Base-by-base conservation (phyloP, 345 rosid species). In the Toxicodendron radicans region DNA sequence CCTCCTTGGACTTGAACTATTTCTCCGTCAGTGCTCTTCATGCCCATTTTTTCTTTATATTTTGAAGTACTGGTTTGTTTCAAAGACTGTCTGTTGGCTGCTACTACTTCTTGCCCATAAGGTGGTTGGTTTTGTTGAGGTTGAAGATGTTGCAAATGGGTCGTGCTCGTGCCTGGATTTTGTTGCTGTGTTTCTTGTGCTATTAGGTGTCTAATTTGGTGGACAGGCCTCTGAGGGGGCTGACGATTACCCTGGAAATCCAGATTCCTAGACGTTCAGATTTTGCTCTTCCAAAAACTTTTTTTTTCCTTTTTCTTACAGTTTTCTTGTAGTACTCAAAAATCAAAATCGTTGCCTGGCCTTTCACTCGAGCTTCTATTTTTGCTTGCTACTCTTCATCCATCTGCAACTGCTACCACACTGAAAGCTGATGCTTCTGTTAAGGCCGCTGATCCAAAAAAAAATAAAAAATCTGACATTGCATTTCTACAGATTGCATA, bases 1-100 rank as follows among this genome's bases (percentile, higher is more conserved):
- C 97, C 95, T 2, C 97, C 97, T 81, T 87, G 83, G 38, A 90
- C 94, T 73, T 88, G 91, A 46, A 92, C 83, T 60, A 92, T 87
- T 76, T 92, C 94, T 60, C 97, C 91, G 61, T 81, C 89, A 11
- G 56, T 46, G 66, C 89, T 78, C 76, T 84, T 85, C 79, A 78
- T 84, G 72, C 84, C 89, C 85, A 73, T 83, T 73, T 80, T 38
- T 41, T 23, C 53, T 57, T 61, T 77, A 9, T 56, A 24, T 63
- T 64, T 80, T 64, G 76, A 81, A 78, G 56, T 41, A 38, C 43
- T 38, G 62, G 57, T 58, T 58, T 70, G 75, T 1, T 18, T 20
- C 43, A 4, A 43, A 18, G 73, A 52, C 46, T 66, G 56, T 53
- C 18, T 64, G n/a, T 57, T 46, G 5, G 7, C 65, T 2, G 9